Evolutionary conservation across 2,329 filamentous ascomycete species (phyloP), one percentile per base, ranked within the genome.

Genomic region (Fusarium nodosum): DNA sequence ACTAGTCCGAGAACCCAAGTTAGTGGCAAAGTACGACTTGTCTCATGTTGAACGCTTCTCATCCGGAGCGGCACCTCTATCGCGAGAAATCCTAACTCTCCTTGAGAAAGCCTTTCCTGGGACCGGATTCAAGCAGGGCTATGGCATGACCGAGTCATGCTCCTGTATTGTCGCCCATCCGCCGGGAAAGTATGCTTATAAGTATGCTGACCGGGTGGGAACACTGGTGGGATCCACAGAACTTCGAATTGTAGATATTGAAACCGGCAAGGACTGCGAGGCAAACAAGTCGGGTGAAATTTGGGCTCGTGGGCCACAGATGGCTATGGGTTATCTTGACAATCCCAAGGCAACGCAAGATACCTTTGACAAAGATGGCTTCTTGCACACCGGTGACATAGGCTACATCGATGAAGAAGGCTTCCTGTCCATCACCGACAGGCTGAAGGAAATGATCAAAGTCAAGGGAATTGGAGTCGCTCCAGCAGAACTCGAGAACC

Each of bases 141-240:
- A 97, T 76, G 93, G 93, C 44, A 96, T 96, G 93, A 97, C 93
- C 2, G 93, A 97, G 80, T 96, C 93, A 1, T 85, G 84, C 31
- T 82, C 87, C 79, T 86, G 85, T 46, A 95, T 96, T 90, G 94
- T 92, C 0, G 83, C 88, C 0, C 93, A 96, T 72, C 89, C 92
- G 0, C 81, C 92, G 1, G 86, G 86, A 30, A 91, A 90, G 77
- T 84, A 93, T 28, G 90, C 22, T 33, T 73, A 51, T 15, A 50
- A 64, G 13, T 62, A 71, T 24, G 66, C 31, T 5, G 22, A 67
- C 8, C 56, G 31, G 0, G 72, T 54, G 0, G 70, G 71, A 1
- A 68, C 54, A 26, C 36, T 73, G 3, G 48, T 75, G 5, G 65
- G 92, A 39, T 84, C 86, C 26, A 91, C 86, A 0, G 92, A 97